Conservation (phyloP, 441 rosid genomes). For the Pelargonium fulgidum region DNA sequence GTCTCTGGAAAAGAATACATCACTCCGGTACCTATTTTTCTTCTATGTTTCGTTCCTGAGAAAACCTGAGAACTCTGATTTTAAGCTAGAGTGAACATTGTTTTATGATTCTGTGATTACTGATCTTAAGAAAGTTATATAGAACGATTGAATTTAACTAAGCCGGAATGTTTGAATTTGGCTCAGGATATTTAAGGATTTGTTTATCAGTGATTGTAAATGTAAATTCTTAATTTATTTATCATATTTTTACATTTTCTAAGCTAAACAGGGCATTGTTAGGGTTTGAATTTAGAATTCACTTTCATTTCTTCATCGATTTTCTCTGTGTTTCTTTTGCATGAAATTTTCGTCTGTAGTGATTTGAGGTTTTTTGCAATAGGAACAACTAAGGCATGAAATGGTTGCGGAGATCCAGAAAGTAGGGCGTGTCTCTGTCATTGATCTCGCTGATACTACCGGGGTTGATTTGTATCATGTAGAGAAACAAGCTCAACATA, state of each 20-base stretch:
- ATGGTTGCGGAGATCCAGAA: slow-evolving; percentile 50
- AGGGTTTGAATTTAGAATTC: slow-evolving; percentile 7
- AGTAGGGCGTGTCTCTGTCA: slow-evolving; percentile 74
- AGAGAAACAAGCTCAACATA: slow-evolving; percentile 77
- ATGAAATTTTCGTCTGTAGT: not conserved
- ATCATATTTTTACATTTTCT: not conserved
- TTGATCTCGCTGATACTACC: slow-evolving; percentile 71
- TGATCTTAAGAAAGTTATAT: not conserved
- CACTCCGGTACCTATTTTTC: slow-evolving; percentile 50
- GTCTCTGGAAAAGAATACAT: slow-evolving; percentile 92
- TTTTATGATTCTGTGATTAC: not conserved
- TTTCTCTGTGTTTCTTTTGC: not conserved
- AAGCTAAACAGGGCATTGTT: not conserved
- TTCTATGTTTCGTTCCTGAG: slow-evolving; percentile 16
- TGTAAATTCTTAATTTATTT: not conserved
- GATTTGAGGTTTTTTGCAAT: slow-evolving; percentile 8
- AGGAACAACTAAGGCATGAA: slow-evolving; percentile 88
- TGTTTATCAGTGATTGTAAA: not conserved
- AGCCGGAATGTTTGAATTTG: not conserved
- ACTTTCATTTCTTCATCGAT: not conserved
- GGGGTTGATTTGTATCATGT: slow-evolving; percentile 90
- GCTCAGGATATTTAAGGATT: not conserved
- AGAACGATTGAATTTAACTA: not conserved
- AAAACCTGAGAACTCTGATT: slow-evolving; percentile 9
- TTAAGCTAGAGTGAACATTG: not conserved